Conservation (phyloP, 1,284 basidiomycete genomes). For the Ustilago sp. region DNA sequence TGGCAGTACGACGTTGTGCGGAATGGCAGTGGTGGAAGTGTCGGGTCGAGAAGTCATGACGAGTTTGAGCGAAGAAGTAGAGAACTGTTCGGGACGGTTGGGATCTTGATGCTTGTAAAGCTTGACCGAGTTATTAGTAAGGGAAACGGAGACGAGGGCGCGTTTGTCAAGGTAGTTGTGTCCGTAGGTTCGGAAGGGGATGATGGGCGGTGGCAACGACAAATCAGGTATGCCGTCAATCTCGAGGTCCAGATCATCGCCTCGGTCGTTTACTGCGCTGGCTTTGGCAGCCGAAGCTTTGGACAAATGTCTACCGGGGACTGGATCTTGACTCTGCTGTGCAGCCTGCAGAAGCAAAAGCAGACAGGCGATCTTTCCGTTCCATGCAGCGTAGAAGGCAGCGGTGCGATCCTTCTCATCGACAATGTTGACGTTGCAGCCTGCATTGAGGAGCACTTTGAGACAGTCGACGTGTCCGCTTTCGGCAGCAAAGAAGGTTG, state of each 20-base stretch:
- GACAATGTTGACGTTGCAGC: constrained; percentile 78
- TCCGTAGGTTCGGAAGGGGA: constrained; percentile 76
- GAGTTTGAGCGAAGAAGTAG: constrained; percentile 84
- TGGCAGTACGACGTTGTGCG: constrained; percentile 76
- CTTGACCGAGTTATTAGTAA: constrained; percentile 66
- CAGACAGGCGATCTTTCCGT: constrained; percentile 80
- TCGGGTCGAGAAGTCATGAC: constrained; percentile 88
- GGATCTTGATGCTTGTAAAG: constrained; percentile 65
- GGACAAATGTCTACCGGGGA: constrained; percentile 6
- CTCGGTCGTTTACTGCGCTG: constrained; percentile 13
- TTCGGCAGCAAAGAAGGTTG: constrained; percentile 93
- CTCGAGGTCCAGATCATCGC: constrained; percentile 69
- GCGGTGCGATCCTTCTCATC: constrained; percentile 90
- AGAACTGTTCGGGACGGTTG: constrained; percentile 68
- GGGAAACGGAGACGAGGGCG: constrained; percentile 85
- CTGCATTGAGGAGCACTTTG: constrained; percentile 80
- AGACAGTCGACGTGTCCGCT: constrained; percentile 86
- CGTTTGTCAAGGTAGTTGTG: constrained; percentile 79
- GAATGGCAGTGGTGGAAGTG: constrained; percentile 76
- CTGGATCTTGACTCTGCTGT: constrained; percentile 22
- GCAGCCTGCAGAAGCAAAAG: constrained; percentile 71
- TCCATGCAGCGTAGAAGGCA: constrained; percentile 97
- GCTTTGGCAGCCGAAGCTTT: constrained; percentile 33
- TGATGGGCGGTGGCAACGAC: constrained; percentile 95
- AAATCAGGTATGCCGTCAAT: constrained; percentile 90